phyloP scores from a whole-genome alignment of 108 stramenopile species.

The Ochromonas danica region DNA sequence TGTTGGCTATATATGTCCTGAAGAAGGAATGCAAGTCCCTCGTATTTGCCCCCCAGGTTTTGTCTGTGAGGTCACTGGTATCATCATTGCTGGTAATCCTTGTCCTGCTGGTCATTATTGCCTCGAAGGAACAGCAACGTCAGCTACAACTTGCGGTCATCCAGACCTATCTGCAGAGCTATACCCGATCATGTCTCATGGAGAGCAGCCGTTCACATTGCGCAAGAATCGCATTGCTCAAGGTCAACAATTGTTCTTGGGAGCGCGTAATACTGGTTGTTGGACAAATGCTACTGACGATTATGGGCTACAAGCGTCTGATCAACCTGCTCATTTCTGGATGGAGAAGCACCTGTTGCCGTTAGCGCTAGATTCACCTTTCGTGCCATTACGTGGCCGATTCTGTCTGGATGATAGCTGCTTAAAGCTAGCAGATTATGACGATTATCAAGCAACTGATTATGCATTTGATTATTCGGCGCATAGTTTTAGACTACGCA shows the following conservation, averaged over 20 bases:
- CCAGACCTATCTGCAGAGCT: conserved; percentile 39
- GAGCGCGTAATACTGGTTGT: conserved; percentile 60
- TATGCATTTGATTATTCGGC: conserved; percentile 66
- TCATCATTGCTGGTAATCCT: conserved; percentile 58
- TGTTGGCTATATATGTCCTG: conserved; percentile 63
- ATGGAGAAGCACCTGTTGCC: conserved; percentile 60
- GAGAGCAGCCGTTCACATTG: conserved; percentile 54
- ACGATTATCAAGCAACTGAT: conserved; percentile 60
- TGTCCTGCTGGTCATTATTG: conserved; percentile 70
- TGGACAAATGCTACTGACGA: conserved; percentile 70
- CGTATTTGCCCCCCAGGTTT: conserved; percentile 65
- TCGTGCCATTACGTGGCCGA: conserved; percentile 55
- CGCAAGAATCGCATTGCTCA: conserved; percentile 42
- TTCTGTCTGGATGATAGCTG: conserved; percentile 68
- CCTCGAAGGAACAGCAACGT: conserved; percentile 17
- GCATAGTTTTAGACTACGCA: conserved; percentile 37
- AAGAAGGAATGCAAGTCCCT: conserved; percentile 60
- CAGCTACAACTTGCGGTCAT: conserved; percentile 6
- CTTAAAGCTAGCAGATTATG: conserved; percentile 59
- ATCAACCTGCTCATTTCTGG: conserved; percentile 57
- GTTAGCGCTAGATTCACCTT: conserved; percentile 43
- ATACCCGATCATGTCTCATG: conserved; percentile 50
- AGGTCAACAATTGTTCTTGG: conserved; percentile 47
- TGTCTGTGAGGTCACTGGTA: conserved; percentile 66
- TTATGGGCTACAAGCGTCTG: conserved; percentile 57